Evolutionary conservation across 1,284 basidiomycete species (phyloP), one percentile per base, ranked within the genome.

Genomic region (Anthracocystis setariae): DNA sequence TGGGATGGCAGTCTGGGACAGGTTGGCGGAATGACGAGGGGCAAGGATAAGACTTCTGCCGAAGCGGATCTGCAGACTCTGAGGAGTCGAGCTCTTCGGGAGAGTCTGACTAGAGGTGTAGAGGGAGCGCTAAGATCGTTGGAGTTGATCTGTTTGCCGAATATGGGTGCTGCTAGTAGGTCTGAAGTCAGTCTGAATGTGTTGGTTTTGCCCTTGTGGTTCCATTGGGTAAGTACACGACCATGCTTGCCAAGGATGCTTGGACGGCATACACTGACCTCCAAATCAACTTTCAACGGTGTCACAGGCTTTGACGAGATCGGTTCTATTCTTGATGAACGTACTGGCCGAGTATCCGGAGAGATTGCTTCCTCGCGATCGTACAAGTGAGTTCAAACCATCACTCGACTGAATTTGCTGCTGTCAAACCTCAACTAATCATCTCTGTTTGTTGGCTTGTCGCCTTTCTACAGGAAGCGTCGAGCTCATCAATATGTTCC

Each of bases 1-100:
- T 67, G 64, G 57, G 64, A 67, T 51, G 64, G 64, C 23, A 60
- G 64, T 24, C 40, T 67, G 3, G 64, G 64, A 5, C 44, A 60
- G 38, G 15, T 45, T 9, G 27, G 55, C 2, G 43, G 32, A 5
- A 15, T 18, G 40, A 25, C 21, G 8, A 18, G 44, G 18, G 40
- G 64, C 18, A 40, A 29, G 21, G 64, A 46, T 13, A 52, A 56
- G 21, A 61, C 23, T 8, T 39, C 43, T 7, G 27, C 42, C 2
- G 64, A 67, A 27, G 48, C 57, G 13, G 57, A 67, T 40, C 33
- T 67, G 48, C 53, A 60, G 23, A 32, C 24, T 8, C 37, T 67
- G 9, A 29, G 64, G 3, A 45, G 43, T 29, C 29, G 57, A n/a
- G 40, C 64, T 33, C 37, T 67, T 12, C 13, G 64, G 4, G 57